Base-by-base conservation (phyloP, 176 grass and related monocot genomes). In the Alloteropsis semialata region DNA sequence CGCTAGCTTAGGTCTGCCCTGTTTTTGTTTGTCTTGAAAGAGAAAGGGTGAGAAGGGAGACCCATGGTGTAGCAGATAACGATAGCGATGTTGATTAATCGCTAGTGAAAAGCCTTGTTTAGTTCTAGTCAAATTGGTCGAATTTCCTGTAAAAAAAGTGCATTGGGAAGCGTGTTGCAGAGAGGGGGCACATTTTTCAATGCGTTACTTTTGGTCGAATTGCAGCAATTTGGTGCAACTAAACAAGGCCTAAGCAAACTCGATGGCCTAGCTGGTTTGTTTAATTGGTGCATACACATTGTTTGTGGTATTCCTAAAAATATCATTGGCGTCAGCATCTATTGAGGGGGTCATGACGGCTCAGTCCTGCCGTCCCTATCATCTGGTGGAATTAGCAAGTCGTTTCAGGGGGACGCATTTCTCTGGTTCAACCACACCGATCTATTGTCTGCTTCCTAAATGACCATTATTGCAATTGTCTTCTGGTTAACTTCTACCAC, bases 1-100 rank as follows among this genome's bases (percentile, higher is more conserved):
- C n/a, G 13, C 41, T 44, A 46, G 41, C 68, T 71, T 71, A 16
- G 24, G n/a, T n/a, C 29, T 27, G 37, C 22, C 39, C 65, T 43
- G 66, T 69, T 69, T 43, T 44, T n/a, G n/a, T n/a, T n/a, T 44
- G 16, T 42, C 65, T 43, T 25, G 36, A 66, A 22, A 66, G 36
- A 39, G 34, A 64, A 12, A 66, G 64, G 5, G 36, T 6, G 34
- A 36, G 30, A 6, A 49, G 43, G 18, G 3, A 41, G 0, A 24
- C 4, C 24, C 21, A 42, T 1, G 37, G 37, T 69, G 48, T 21
- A 74, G 46, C 8, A 32, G 64, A 57, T 43, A 49, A 66, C 25
- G 77, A 83, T 39, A 63, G 42, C 30, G 57, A 74, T 64, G 42
- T 51, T 63, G 69, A 83, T 74, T 43, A 71, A n/a, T n/a, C n/a